Evolutionary conservation across 2,329 filamentous ascomycete genomes (phyloP), one percentile per base, ranked within the genome.

Genomic region (Penicillium sp.): DNA sequence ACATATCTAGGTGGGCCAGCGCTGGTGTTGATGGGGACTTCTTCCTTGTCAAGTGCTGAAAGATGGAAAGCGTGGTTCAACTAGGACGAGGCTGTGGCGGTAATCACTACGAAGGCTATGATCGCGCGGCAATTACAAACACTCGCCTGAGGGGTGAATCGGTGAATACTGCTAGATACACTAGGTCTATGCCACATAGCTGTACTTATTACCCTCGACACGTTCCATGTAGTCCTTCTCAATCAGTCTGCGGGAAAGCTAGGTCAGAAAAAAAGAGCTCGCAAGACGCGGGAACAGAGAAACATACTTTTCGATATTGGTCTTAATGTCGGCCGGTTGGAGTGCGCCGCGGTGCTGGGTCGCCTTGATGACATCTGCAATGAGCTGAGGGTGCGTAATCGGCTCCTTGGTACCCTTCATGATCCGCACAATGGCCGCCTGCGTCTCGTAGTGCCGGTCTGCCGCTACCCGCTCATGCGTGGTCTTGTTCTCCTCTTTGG

Each of bases 401-500:
- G 76, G 83, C 82, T 96, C 96, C 82, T 96, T 96, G 60, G 90
- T 82, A 59, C 86, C 88, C 84, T 99, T 99, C 89, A 99, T 92
- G 67, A 99, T 95, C 16, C 94, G 80, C 56, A 99, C 94, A 67
- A 99, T 95, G 0, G 94, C 93, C 0, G 94, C 94, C 72, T 99
- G 94, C 0, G 92, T 96, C 76, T 99, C 95, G 65, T 95, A 96
- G 67, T 96, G 90, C 46, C 94, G 80, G 68, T 99, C 94, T 47
- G 89, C 88, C 0, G 86, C 87, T 4, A 99, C 90, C 41, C 90
- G 84, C 72, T 96, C 88, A 72, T 97, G 91, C 1, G 92, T 97
- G 64, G 88, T 90, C 73, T 91, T 89, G 75, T 96, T 96, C 74
- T 99, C 94, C 67, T 93, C 88, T 65, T 88, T 89, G 0, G 94